A percentile compares a stretch with the other conserved stretches of the same genome.
These are phyloP conservation scores for Candida hispaniensis DNA, from an alignment of 805 yeast genomes.

Conservation along the genomic window DNA sequence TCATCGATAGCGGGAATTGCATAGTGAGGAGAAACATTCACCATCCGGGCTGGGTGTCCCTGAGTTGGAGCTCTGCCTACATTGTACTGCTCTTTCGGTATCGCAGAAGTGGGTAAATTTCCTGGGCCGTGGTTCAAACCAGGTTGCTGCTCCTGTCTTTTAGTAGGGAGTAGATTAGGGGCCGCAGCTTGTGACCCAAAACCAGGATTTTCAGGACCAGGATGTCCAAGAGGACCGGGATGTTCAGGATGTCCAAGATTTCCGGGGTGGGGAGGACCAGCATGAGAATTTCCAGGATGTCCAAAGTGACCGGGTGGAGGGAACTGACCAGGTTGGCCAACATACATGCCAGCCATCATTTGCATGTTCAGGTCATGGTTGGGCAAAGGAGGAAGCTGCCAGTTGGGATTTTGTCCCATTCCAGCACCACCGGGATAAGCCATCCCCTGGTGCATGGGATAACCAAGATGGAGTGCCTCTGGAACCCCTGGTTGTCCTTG, in stretches of 20 bases:
- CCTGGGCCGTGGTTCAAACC: too few relatives aligned
- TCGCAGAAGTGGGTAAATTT: too few relatives aligned
- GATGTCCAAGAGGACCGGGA: slow-evolving; percentile 1
- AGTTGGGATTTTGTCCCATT: slow-evolving; percentile 15
- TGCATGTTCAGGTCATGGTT: slow-evolving; percentile 15
- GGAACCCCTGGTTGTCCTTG: slow-evolving; percentile 18
- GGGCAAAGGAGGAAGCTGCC: slow-evolving; percentile 14
- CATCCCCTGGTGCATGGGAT: slow-evolving; percentile 15
- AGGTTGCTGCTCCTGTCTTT: too few relatives aligned
- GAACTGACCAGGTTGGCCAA: slow-evolving; percentile 17
- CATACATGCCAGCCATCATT: slow-evolving; percentile 17
- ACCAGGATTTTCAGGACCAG: background rate
- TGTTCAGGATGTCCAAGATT: slow-evolving; percentile 2
- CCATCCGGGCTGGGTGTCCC: slow-evolving; percentile 6
- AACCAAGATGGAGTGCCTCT: slow-evolving; percentile 6
- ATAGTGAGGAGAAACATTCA: slow-evolving; percentile 13
- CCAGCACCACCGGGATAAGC: slow-evolving; percentile 5
- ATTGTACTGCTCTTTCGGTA: too few relatives aligned
- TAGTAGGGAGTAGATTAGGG: too few relatives aligned
- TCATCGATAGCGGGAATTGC: slow-evolving; percentile 12
- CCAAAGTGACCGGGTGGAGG: slow-evolving; percentile 2
- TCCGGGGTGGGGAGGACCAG: slow-evolving; percentile 8
- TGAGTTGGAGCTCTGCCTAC: too few relatives aligned
- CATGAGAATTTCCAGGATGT: slow-evolving; percentile 6
- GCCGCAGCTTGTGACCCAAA: too few relatives aligned